Conservation (phyloP, 2,329 filamentous ascomycete genomes). For the Fusarium hainanense region DNA sequence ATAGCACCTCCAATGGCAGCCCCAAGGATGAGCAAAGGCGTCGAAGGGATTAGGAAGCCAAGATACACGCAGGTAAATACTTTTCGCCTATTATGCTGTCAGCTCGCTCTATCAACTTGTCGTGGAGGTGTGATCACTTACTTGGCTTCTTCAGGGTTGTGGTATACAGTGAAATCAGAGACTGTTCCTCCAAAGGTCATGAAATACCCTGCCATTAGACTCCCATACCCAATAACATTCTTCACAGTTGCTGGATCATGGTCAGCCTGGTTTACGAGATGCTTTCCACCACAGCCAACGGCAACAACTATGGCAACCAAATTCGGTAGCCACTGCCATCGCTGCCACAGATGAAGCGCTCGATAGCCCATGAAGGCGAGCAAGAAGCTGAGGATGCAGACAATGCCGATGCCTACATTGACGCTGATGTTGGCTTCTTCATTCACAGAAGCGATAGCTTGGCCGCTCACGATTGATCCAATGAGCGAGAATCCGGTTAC, state of each 20-base stretch:
- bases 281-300: constrained; percentile 63
- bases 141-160: constrained; percentile 46
- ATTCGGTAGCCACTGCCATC: constrained; percentile 67
- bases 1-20: constrained; percentile 53
- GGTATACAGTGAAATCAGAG: constrained; percentile 69
- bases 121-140: constrained; percentile 5
- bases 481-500: constrained; percentile 68
- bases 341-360: constrained; percentile 64
- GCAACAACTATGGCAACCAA: constrained; percentile 63
- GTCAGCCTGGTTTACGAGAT: constrained; percentile 59
- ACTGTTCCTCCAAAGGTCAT: constrained; percentile 66
- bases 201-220: constrained; percentile 63
- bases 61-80: constrained; percentile 56
- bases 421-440: constrained; percentile 58
- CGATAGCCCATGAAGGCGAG: constrained; percentile 67
- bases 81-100: constrained; percentile 45
- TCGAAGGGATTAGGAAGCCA: constrained; percentile 56
- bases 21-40: constrained; percentile 54
- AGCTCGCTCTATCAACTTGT: constrained; percentile 47
- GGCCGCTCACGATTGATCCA: constrained; percentile 66
- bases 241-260: constrained; percentile 51
- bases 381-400: constrained; percentile 62
- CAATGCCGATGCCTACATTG: constrained; percentile 66
- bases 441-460: constrained; percentile 61
- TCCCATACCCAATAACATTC: constrained; percentile 58